phyloP scores from a whole-genome alignment of 192 early-diverging fungal species.

The Umbelopsis sp. region DNA sequence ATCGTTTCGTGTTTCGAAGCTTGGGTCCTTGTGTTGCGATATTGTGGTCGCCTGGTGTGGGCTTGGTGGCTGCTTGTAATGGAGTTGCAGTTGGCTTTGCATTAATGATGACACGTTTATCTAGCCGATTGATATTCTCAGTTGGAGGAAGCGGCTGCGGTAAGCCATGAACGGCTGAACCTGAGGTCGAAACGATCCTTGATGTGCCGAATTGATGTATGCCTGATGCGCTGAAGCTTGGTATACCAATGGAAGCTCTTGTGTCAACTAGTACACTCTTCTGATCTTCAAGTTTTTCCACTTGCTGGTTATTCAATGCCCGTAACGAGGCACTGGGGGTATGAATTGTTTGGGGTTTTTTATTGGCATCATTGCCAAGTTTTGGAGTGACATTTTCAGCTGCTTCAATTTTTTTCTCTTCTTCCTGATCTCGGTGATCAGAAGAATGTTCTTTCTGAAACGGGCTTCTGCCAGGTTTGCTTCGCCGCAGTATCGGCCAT shows the following conservation, averaged over 20 bases:
- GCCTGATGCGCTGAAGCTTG: neutral
- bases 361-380: no score
- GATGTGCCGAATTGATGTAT: constrained; percentile 9
- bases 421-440: neutral
- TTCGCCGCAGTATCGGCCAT: neutral
- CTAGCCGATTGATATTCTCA: neutral
- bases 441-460: neutral
- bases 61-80: neutral
- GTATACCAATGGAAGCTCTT: neutral
- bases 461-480: neutral
- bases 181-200: constrained; percentile 1
- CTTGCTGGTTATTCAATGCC: neutral
- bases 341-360: neutral
- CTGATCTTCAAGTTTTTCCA: neutral
- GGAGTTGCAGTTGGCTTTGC: neutral
- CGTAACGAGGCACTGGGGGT: neutral
- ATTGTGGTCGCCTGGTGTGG: neutral
- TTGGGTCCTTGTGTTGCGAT: neutral
- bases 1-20: neutral
- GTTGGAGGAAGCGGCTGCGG: constrained; percentile 4
- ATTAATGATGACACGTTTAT: neutral
- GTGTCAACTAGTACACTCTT: neutral
- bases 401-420: neutral
- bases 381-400: neutral
- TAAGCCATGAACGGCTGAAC: constrained; percentile 3